Conservation (phyloP, 2,329 filamentous ascomycete species). For the Aspergillus calidoustus region DNA sequence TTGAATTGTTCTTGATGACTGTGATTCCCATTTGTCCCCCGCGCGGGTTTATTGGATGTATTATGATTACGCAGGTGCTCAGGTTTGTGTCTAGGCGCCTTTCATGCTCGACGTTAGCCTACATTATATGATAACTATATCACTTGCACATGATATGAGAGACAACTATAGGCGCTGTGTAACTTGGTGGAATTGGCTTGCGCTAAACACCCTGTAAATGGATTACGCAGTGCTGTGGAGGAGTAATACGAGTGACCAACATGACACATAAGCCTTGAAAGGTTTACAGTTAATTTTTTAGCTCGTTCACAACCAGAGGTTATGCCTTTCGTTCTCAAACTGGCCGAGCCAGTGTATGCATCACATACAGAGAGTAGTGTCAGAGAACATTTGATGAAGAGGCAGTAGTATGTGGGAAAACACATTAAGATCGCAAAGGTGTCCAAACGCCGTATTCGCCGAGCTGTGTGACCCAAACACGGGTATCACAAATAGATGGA, state of each 20-base stretch:
- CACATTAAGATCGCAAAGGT: slow-evolving; percentile 7
- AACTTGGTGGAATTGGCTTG: neutral
- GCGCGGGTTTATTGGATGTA: slow-evolving; percentile 3
- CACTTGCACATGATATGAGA: neutral
- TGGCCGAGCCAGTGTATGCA: neutral
- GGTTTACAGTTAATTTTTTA: neutral
- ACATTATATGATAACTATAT: neutral
- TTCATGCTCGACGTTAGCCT: neutral
- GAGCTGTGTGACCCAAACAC: slow-evolving; percentile 30
- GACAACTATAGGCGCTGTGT: neutral
- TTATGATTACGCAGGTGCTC: slow-evolving; percentile 10
- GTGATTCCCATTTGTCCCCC: neutral
- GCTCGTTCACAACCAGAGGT: neutral
- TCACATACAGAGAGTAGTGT: neutral
- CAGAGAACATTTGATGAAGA: neutral
- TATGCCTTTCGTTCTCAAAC: neutral
- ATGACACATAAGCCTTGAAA: neutral
- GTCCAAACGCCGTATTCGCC: slow-evolving; percentile 28
- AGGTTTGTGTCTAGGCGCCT: slow-evolving; percentile 9
- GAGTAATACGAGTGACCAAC: neutral
- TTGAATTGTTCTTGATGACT: neutral
- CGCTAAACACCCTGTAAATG: neutral
- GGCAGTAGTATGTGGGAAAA: slow-evolving; percentile 7
- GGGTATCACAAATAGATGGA: slow-evolving; percentile 31
- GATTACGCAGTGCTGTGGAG: neutral